phyloP scores from a whole-genome alignment of 2,329 filamentous ascomycete genomes.

The Cordyceps cateniannulata region DNA sequence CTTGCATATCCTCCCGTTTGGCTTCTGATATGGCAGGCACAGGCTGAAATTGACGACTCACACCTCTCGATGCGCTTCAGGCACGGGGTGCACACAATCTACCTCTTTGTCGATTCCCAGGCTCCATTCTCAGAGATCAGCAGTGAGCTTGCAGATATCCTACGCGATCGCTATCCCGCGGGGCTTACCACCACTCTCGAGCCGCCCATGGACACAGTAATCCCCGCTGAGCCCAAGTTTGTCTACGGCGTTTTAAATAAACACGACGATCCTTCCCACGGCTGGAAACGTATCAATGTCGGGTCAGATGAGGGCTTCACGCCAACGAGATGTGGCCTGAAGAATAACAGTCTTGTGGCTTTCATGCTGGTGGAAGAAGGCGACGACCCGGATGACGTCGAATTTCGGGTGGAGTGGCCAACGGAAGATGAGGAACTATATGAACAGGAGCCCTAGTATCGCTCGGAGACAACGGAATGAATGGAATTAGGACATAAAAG shows the following conservation, averaged over 20 bases:
- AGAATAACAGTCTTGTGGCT: constrained; percentile 42
- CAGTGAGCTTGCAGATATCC: constrained; percentile 48
- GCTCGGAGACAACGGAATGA: background rate
- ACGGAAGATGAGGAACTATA: constrained; percentile 34
- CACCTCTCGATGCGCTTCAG: constrained; percentile 65
- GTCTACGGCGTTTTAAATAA: constrained; percentile 41
- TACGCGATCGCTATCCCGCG: constrained; percentile 50
- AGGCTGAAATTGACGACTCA: constrained; percentile 34
- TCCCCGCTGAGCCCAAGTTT: constrained; percentile 37
- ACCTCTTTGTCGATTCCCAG: constrained; percentile 57
- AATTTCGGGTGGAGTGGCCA: constrained; percentile 42
- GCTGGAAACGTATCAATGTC: constrained; percentile 43
- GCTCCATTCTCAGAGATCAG: constrained; percentile 52
- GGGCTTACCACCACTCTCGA: constrained; percentile 38
- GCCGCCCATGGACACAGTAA: constrained; percentile 27
- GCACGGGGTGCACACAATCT: constrained; percentile 63
- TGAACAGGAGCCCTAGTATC: constrained; percentile 12
- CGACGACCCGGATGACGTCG: constrained; percentile 30
- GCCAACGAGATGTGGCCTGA: constrained; percentile 35
- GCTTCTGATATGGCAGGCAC: background rate
- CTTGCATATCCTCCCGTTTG: constrained; percentile 8
- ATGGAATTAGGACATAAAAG: background rate
- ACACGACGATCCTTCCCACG: constrained; percentile 37
- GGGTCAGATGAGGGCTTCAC: constrained; percentile 30
- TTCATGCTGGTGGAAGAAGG: constrained; percentile 39